Conservation (phyloP, 306 rosid species). For the Phaseolus lunatus region DNA sequence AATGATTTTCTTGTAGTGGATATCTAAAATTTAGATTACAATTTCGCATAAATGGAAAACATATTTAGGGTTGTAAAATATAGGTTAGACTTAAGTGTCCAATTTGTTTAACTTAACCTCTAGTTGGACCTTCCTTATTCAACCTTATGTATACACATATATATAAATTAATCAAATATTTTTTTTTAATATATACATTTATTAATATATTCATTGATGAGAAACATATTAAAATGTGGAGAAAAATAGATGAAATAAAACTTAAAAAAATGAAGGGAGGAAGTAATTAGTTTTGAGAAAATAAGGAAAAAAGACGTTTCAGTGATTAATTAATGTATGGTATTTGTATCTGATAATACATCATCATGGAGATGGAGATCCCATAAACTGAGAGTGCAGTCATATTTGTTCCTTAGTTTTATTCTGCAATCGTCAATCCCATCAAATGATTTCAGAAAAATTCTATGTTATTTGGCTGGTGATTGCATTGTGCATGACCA, state of each 20-base stretch:
- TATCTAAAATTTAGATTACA: no score
- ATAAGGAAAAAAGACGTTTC: not conserved
- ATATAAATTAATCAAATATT: no score
- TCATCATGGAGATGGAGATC: constrained; percentile 19
- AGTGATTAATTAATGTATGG: not conserved
- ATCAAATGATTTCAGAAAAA: constrained; percentile 32
- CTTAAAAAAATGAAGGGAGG: not conserved
- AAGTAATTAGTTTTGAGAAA: not conserved
- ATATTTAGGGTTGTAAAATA: no score
- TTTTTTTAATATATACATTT: no score
- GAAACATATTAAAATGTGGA: no score
- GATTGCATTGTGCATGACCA: constrained; percentile 35
- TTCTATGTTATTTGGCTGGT: not conserved
- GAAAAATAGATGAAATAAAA: not conserved
- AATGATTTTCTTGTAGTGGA: no score
- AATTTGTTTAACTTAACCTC: no score
- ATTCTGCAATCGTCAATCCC: constrained; percentile 35
- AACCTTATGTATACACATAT: no score
- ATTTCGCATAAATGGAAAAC: no score
- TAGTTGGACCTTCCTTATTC: no score
- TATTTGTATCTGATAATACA: not conserved
- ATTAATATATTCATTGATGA: no score
- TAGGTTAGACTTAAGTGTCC: no score
- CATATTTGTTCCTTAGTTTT: constrained; percentile 29
- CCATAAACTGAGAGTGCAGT: constrained; percentile 11